Evolutionary conservation across 495 filamentous ascomycete species (phyloP), one percentile per base, ranked within the genome.

Genomic region (Penicillium soppii): DNA sequence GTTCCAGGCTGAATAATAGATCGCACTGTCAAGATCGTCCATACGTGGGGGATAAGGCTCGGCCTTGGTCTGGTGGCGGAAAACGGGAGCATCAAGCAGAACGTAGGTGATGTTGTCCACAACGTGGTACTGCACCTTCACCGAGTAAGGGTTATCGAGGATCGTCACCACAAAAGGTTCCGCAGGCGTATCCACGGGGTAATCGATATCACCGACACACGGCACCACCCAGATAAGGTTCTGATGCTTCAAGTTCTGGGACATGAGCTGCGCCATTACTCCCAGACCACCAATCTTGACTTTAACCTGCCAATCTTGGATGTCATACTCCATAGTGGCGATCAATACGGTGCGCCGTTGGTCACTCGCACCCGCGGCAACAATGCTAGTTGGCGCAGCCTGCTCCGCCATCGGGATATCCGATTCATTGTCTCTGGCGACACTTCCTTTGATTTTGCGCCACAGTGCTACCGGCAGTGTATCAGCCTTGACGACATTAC

Each of bases 1-100:
- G 53, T 89, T 89, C 85, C 85, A 89, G 1, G 85, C 83, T 0
- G 83, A 85, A 60, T 89, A 89, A 69, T 86, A 83, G 33, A 89
- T 80, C 23, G 85, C 85, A 56, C 76, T 82, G 46, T 87, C 84
- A 48, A 89, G 71, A 58, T 89, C 84, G 62, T 89, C 85, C 85
- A 89, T 89, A 21, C 85, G 82, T 20, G 83, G 69, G 4, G 85
- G 84, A 57, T 89, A 89, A 0, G 85, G 85, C 52, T 89, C 82
- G 5, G 76, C 65, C 65, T 86, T 85, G 15, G 83, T 81, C 61
- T 87, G 85, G 54, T 85, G 77, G 43, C 85, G 82, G 75, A 89
- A 89, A 13, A 88, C 80, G 0, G 85, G 85, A 2, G 82, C 82
- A 56, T 89, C 85, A 2, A 89, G 75, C 0, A 89, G 75, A 25